phyloP scores from a whole-genome alignment of 2,329 filamentous ascomycete genomes.

The Clonostachys byssicola region DNA sequence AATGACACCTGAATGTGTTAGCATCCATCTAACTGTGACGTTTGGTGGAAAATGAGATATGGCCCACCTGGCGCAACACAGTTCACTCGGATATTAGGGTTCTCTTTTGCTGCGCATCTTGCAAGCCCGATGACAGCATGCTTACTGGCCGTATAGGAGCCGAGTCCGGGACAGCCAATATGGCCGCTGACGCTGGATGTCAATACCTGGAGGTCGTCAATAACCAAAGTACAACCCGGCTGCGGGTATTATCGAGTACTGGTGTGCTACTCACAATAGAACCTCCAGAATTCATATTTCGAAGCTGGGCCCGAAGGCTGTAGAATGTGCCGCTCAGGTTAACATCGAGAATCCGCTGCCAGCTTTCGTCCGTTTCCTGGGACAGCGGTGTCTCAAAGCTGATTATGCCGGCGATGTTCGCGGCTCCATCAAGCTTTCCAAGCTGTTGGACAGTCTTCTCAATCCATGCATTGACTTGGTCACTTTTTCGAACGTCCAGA shows the following conservation, averaged over 20 bases:
- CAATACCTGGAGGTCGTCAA: no score
- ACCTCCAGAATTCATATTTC: constrained; percentile 27
- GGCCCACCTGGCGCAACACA: no score
- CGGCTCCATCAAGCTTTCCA: constrained; percentile 32
- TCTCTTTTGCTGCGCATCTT: constrained; percentile 20
- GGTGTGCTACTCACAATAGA: constrained; percentile 47
- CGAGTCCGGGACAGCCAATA: constrained; percentile 20
- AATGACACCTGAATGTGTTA: no score
- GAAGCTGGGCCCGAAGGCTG: constrained; percentile 15
- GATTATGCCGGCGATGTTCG: constrained; percentile 26
- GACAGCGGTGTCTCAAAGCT: constrained; percentile 7
- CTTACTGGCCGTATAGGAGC: constrained; percentile 20
- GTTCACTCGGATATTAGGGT: no score
- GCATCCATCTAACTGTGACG: no score
- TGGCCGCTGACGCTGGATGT: constrained; percentile 34
- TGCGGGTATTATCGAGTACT: no score
- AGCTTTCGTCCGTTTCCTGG: constrained; percentile 14
- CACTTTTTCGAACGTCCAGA: constrained; percentile 6
- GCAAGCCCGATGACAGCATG: constrained; percentile 21
- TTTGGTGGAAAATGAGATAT: no score
- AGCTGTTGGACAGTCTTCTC: constrained; percentile 21
- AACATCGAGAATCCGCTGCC: constrained; percentile 16
- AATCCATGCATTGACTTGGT: constrained; percentile 15
- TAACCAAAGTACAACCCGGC: no score
- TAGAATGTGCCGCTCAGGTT: constrained; percentile 19